Conservation (phyloP, 2,329 filamentous ascomycete genomes). For the Graphilbum fragrans region DNA sequence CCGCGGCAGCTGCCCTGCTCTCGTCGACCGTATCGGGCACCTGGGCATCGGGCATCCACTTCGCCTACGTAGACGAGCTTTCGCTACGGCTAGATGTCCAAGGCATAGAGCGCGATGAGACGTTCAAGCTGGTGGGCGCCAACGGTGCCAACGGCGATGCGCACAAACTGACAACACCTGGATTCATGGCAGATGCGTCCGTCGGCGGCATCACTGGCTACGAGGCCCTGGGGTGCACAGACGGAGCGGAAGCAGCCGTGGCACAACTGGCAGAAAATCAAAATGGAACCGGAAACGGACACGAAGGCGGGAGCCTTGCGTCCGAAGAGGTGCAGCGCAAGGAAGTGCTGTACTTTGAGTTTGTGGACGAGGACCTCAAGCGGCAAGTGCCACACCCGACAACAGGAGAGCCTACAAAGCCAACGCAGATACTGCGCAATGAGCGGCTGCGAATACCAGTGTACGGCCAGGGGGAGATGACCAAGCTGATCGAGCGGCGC, state of each 20-base stretch:
- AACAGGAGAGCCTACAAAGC: constrained; percentile 59
- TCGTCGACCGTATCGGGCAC: background rate
- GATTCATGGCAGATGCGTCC: constrained; percentile 39
- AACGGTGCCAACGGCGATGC: constrained; percentile 22
- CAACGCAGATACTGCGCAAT: constrained; percentile 55
- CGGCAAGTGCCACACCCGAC: constrained; percentile 60
- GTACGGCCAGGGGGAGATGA: constrained; percentile 87
- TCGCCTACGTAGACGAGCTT: constrained; percentile 76
- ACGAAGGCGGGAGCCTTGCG: constrained; percentile 15
- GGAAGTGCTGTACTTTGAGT: constrained; percentile 83
- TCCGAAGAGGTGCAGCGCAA: constrained; percentile 22
- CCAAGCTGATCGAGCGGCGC: constrained; percentile 74
- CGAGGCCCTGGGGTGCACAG: constrained; percentile 22
- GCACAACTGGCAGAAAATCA: constrained; percentile 6
- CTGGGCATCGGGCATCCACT: constrained; percentile 60
- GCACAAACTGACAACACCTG: constrained; percentile 22
- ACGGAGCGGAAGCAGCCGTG: background rate
- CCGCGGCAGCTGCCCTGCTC: constrained; percentile 53
- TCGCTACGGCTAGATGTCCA: constrained; percentile 70
- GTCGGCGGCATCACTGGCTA: constrained; percentile 43
- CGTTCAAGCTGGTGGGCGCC: constrained; percentile 40
- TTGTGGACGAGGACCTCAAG: constrained; percentile 82
- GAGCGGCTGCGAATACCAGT: constrained; percentile 86
- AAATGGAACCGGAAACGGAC: constrained; percentile 4
- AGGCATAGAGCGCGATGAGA: constrained; percentile 52